A percentile compares a stretch with the other conserved stretches of the same genome.
Evolutionary conservation across 177 flowering plant species (phyloP).

Genomic region (Vitis hybrid): DNA sequence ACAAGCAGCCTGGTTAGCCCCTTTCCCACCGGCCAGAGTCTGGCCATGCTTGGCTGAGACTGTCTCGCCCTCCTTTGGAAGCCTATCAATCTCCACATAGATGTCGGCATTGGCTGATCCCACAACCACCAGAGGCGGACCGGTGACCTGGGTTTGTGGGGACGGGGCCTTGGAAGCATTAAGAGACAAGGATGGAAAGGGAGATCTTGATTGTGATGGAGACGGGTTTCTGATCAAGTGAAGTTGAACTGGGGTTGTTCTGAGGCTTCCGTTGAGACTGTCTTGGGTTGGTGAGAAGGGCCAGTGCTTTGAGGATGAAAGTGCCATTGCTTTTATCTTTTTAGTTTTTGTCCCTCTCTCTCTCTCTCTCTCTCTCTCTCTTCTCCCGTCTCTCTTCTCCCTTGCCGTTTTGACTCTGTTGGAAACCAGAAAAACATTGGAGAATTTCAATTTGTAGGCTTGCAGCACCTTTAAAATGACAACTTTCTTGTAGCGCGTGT

Average conservation of each 20-base stretch:
- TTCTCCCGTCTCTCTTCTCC: not conserved
- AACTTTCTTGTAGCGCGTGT: no score
- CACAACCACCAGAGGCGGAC: constrained; percentile 76
- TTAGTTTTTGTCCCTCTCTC: not conserved
- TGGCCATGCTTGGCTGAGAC: constrained; percentile 72
- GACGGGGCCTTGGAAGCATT: constrained; percentile 23
- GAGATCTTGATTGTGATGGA: constrained; percentile 10
- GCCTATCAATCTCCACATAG: constrained; percentile 76
- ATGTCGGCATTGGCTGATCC: constrained; percentile 97
- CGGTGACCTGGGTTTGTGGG: constrained; percentile 10
- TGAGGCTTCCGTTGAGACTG: constrained; percentile 7
- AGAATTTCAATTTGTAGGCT: no score
- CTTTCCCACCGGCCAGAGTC: constrained; percentile 90
- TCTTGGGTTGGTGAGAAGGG: not conserved
- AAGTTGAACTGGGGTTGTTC: constrained; percentile 4
- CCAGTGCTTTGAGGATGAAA: constrained; percentile 30
- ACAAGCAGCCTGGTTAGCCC: constrained; percentile 93
- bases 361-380: not conserved
- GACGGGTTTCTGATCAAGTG: constrained; percentile 5
- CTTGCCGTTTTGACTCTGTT: constrained; percentile 8
- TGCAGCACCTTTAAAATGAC: no score
- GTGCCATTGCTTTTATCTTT: constrained; percentile 19
- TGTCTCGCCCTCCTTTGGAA: constrained; percentile 85
- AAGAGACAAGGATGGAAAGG: constrained; percentile 26
- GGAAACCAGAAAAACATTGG: no score